These are phyloP conservation scores for Groenewaldozyma salmanticensis DNA, from an alignment of 805 yeast species.

Conservation along the genomic window DNA sequence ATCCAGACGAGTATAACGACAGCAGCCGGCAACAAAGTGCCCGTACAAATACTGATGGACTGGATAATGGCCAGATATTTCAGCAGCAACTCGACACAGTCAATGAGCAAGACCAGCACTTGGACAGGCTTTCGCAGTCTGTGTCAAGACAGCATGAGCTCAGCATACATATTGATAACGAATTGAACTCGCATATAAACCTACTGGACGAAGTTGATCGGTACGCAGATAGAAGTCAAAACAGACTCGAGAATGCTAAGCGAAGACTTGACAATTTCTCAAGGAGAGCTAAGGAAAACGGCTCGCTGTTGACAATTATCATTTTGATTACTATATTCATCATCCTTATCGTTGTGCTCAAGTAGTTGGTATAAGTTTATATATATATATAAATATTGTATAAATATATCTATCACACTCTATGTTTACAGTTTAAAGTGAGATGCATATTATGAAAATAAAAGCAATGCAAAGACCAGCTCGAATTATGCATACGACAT, in stretches of 20 bases:
- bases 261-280: constrained; percentile 28
- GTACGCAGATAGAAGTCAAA: constrained; percentile 27
- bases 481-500: too few species aligned
- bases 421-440: too few species aligned
- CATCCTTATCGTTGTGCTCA: constrained; percentile 27
- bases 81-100: constrained; percentile 24
- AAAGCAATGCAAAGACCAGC: too few species aligned
- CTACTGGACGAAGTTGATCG: constrained; percentile 31
- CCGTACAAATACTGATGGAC: constrained; percentile 5
- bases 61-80: constrained; percentile 10
- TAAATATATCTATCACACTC: too few species aligned
- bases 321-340: constrained; percentile 26
- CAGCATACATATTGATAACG: constrained; percentile 30
- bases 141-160: constrained; percentile 31
- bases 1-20: constrained; percentile 13
- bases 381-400: too few species aligned
- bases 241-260: constrained; percentile 27
- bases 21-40: too few species aligned
- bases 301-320: constrained; percentile 27
- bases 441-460: too few species aligned
- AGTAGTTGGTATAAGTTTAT: too few species aligned
- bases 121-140: constrained; percentile 27
- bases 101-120: constrained; percentile 31
- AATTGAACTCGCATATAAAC: constrained; percentile 28
- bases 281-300: constrained; percentile 29